These are phyloP conservation scores for Posidonia oceanica DNA, from an alignment of 116 monocot genomes.

Conservation along the genomic window DNA sequence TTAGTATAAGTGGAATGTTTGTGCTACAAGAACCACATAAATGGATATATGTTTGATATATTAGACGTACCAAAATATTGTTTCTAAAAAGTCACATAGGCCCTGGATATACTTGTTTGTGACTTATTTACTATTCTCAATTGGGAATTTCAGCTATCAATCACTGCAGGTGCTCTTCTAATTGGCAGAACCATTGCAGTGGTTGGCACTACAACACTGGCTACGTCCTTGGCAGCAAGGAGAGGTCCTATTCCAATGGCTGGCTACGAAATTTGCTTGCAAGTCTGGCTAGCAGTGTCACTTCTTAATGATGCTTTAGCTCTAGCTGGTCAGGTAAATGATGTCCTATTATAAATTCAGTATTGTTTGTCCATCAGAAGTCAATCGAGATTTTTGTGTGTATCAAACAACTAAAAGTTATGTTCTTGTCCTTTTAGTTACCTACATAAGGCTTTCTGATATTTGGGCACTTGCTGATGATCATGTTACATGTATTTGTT, in stretches of 20 bases:
- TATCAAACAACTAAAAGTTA: not conserved
- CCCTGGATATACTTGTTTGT: not conserved
- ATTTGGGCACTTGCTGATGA: no score
- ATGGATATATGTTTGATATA: no score
- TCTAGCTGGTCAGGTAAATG: slow-evolving; percentile 71
- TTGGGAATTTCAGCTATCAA: slow-evolving; percentile 4
- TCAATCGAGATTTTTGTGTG: no score
- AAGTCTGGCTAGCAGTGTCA: slow-evolving; percentile 77
- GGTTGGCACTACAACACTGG: slow-evolving; percentile 55
- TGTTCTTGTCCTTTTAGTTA: not conserved
- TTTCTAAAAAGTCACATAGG: no score
- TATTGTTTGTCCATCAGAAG: no score
- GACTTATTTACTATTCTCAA: not conserved
- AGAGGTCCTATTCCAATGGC: slow-evolving; percentile 78
- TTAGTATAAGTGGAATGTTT: no score
- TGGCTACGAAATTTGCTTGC: slow-evolving; percentile 73
- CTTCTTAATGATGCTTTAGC: slow-evolving; percentile 86
- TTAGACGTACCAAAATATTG: no score
- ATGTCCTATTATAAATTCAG: no score
- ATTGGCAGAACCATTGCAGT: slow-evolving; percentile 63
- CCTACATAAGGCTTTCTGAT: not conserved
- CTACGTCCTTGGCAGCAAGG: slow-evolving; percentile 70
- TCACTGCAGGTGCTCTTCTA: slow-evolving; percentile 48
- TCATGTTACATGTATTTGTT: not conserved
- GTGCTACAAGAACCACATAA: no score